Evolutionary conservation across 108 stramenopile genomes (phyloP), one percentile per base, ranked within the genome.

Genomic region (Fistulifera pelliculosa): DNA sequence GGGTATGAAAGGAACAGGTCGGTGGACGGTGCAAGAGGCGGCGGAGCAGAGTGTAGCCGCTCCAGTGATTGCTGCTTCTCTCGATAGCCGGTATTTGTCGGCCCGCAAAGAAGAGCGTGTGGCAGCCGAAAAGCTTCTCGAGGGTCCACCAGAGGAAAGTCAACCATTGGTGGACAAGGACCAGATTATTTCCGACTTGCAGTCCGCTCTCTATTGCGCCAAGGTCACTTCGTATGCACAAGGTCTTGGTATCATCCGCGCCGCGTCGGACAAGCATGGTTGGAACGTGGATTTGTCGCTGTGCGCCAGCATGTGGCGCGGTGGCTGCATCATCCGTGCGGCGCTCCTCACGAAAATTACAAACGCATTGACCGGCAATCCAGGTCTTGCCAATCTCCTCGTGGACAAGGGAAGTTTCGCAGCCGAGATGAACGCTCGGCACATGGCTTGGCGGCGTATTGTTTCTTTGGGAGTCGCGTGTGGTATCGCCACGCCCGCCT

Each of bases 261-360:
- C 82, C 17, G 91, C 90, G 13, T 90, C 91, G 21, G 87, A 95
- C 17, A 73, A 92, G 61, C 62, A 76, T 50, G 79, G 70, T 42
- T 99, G 98, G 98, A 62, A 78, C 60, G 83, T 98, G 10, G 82
- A 97, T 68, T 67, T 97, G 19, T 65, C 71, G 13, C 86, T 94
- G 56, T 97, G 96, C 68, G 90, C 94, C 28, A 83, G 87, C 41
- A 95, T 97, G 87, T 99, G 98, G 98, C 91, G 90, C 51, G 98
- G 98, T 44, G 98, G 98, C 31, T 99, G 98, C 76, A 99, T 99
- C 69, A 99, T 99, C 57, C 90, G 98, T 23, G 96, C 96, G 24
- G 59, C 52, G 7, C 65, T 97, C 39, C 83, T 99, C 40, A 84
- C 88, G 65, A 83, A 94, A 74, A 97, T 99, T 68, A 81, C 83